phyloP scores from a whole-genome alignment of 768 basidiomycete species.

The Lactifluus pinguis region DNA sequence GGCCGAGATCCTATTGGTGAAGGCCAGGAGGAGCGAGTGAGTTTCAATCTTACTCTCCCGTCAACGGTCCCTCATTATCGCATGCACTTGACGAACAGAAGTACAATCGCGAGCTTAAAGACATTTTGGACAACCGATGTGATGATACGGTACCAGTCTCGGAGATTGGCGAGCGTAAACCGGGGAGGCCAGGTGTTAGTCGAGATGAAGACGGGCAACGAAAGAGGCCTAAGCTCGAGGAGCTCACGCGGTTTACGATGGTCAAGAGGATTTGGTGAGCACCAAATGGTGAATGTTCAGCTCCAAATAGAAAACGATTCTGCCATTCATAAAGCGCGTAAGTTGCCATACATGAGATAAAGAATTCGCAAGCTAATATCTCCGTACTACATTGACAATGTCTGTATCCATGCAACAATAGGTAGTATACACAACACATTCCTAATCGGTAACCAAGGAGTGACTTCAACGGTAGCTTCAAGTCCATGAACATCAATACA shows the following conservation, averaged over 20 bases:
- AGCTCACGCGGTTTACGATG: constrained; percentile 92
- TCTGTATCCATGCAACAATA: neutral
- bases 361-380: neutral
- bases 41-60: constrained; percentile 19
- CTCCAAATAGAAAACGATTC: neutral
- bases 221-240: constrained; percentile 68
- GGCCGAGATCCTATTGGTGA: constrained; percentile 90
- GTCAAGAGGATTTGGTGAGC: constrained; percentile 78
- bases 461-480: neutral
- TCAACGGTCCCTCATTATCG: neutral
- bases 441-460: neutral
- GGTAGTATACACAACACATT: neutral
- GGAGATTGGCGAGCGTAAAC: constrained; percentile 58
- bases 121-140: constrained; percentile 52
- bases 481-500: neutral
- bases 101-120: constrained; percentile 77
- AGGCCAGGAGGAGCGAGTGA: constrained; percentile 73
- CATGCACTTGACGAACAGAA: constrained; percentile 32
- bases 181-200: constrained; percentile 13
- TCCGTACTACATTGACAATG: neutral
- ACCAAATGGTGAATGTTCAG: neutral
- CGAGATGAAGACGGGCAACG: constrained; percentile 25
- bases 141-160: constrained; percentile 61
- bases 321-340: neutral
- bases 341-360: constrained; percentile 3